phyloP scores from a whole-genome alignment of 441 rosid species.

The Euphorbia schlechtendalii region DNA sequence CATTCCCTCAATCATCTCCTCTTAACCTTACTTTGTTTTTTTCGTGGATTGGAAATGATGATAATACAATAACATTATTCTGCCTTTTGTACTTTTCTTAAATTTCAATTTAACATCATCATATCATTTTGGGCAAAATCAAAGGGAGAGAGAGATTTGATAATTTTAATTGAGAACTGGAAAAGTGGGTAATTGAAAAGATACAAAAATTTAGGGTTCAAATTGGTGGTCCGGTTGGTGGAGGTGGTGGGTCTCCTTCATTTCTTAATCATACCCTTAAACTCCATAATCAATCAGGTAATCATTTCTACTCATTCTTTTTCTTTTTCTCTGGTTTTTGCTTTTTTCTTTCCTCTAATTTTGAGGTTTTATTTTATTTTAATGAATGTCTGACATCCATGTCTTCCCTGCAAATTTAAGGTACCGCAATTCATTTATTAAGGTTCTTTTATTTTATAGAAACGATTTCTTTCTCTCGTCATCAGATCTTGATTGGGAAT shows the following conservation, averaged over 20 bases:
- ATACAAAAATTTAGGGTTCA: conserved; percentile 21
- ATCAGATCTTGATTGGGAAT: conserved; percentile 29
- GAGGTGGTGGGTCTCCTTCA: conserved; percentile 40
- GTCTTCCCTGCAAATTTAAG: conserved; percentile 23
- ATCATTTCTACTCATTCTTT: conserved; percentile 37
- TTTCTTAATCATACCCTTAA: conserved; percentile 26
- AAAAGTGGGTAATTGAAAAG: conserved; percentile 17
- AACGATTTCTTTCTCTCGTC: conserved; percentile 1
- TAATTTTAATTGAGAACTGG: conserved; percentile 1
- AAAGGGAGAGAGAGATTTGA: neutral
- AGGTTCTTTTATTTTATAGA: too few species aligned
- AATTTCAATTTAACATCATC: conserved; percentile 28
- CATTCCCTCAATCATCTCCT: conserved; percentile 23
- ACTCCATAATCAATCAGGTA: conserved; percentile 68
- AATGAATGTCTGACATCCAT: conserved; percentile 17
- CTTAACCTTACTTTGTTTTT: conserved; percentile 18
- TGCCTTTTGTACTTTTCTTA: conserved; percentile 27
- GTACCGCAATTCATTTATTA: conserved; percentile 8
- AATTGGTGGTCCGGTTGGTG: conserved; percentile 16
- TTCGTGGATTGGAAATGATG: conserved; percentile 13
- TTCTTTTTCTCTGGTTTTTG: conserved; percentile 5
- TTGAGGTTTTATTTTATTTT: conserved; percentile 12
- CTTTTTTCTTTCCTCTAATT: neutral
- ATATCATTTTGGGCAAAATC: conserved; percentile 27
- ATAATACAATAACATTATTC: conserved; percentile 2